phyloP scores from a whole-genome alignment of 1,284 basidiomycete genomes.

The Cryptococcus sp. region DNA sequence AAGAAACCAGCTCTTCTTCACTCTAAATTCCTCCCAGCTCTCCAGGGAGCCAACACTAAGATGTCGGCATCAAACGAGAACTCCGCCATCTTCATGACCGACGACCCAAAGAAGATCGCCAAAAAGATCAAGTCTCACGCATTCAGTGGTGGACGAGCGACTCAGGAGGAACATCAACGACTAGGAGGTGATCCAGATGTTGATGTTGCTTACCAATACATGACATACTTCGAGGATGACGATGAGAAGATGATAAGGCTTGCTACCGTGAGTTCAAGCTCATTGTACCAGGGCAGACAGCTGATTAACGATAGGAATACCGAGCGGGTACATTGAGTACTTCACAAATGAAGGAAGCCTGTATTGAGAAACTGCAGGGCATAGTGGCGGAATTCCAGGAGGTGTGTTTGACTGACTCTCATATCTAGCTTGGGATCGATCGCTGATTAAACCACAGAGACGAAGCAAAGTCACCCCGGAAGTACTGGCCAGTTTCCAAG shows the following conservation, averaged over 20 bases:
- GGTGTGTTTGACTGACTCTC: conserved; percentile 49
- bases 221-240: conserved; percentile 95
- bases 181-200: conserved; percentile 91
- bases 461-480: conserved; percentile 78
- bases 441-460: conserved; percentile 53
- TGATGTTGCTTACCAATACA: conserved; percentile 93
- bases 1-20: conserved; percentile 91
- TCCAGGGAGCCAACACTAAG: conserved; percentile 97
- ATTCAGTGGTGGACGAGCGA: conserved; percentile 83
- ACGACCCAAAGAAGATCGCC: conserved; percentile 89
- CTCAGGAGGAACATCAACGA: conserved; percentile 84
- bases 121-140: conserved; percentile 95
- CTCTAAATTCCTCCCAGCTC: conserved; percentile 95
- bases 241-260: conserved; percentile 77
- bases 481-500: conserved; percentile 74
- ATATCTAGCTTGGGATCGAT: not conserved
- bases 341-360: conserved; percentile 86
- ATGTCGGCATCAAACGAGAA: conserved; percentile 95
- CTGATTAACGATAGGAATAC: conserved; percentile 66
- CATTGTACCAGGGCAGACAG: not conserved
- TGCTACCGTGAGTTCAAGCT: conserved; percentile 41
- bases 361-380: conserved; percentile 76
- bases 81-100: conserved; percentile 92
- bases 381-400: conserved; percentile 89
- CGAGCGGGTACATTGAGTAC: conserved; percentile 82